Conservation (phyloP, 1,284 basidiomycete genomes). For the Taiwanofungus camphoratus region DNA sequence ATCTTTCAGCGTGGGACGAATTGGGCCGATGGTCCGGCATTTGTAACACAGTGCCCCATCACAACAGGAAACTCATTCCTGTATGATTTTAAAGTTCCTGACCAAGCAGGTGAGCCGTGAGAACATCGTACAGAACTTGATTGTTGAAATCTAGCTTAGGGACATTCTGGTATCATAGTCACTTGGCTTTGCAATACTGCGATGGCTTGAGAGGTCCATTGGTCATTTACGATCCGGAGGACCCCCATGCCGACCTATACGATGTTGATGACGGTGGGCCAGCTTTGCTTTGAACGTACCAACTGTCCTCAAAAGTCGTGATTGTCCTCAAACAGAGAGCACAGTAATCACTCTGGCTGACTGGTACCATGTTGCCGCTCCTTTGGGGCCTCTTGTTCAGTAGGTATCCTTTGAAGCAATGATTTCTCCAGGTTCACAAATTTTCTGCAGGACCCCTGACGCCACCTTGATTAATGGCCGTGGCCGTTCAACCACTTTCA, state of each 20-base stretch:
- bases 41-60: slow-evolving; percentile 47
- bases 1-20: slow-evolving; percentile 27
- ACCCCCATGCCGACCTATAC: slow-evolving; percentile 33
- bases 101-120: slow-evolving; percentile 25
- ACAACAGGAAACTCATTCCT: slow-evolving; percentile 37
- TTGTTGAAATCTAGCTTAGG: slow-evolving; percentile 1
- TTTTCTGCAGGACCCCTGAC: slow-evolving; percentile 7
- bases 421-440: background rate
- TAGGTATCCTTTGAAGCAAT: slow-evolving; percentile 5
- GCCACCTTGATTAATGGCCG: slow-evolving; percentile 49
- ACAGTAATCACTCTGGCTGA: slow-evolving; percentile 24
- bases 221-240: slow-evolving; percentile 30
- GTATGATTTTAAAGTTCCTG: slow-evolving; percentile 29
- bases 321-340: slow-evolving; percentile 12
- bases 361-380: slow-evolving; percentile 22
- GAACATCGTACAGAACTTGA: background rate
- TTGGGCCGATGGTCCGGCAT: slow-evolving; percentile 29
- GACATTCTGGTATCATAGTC: slow-evolving; percentile 20
- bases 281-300: background rate
- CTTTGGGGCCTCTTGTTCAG: slow-evolving; percentile 17
- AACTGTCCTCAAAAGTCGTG: background rate
- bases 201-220: slow-evolving; percentile 31
- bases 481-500: slow-evolving; percentile 28
- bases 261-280: slow-evolving; percentile 38
- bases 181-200: slow-evolving; percentile 24